Percentiles rank a stretch among this genome's conserved stretches.
phyloP scores from a whole-genome alignment of 176 grass and related monocot genomes.

The Aegilops longissima region DNA sequence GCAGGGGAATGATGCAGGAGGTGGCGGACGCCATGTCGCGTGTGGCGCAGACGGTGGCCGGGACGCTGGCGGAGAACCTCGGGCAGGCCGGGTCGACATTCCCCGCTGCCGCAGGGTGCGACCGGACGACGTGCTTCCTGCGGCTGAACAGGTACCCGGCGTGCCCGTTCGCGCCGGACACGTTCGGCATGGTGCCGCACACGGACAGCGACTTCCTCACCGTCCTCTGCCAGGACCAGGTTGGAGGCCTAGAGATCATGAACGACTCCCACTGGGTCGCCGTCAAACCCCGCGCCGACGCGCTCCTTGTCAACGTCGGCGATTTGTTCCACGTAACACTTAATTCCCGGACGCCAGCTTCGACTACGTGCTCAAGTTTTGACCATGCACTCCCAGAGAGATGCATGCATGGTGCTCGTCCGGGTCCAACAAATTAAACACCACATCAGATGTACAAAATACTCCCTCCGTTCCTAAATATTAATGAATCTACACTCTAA shows the following conservation, averaged over 20 bases:
- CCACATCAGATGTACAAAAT: too few species aligned
- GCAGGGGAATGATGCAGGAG: slow-evolving; percentile 56
- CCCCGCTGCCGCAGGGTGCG: too few species aligned
- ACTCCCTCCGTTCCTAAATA: too few species aligned
- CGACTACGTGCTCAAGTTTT: too few species aligned
- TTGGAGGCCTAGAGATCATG: slow-evolving; percentile 60
- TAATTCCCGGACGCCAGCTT: too few species aligned
- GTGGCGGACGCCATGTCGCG: slow-evolving; percentile 46
- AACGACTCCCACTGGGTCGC: slow-evolving; percentile 54
- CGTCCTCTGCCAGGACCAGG: slow-evolving; percentile 55
- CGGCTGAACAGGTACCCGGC: slow-evolving; percentile 78
- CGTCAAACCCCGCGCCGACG: slow-evolving; percentile 42
- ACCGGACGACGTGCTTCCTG: slow-evolving; percentile 50
- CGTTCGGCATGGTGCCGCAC: slow-evolving; percentile 68
- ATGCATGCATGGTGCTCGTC: too few species aligned
- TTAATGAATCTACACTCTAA: too few species aligned
- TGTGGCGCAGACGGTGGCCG: slow-evolving; percentile 25
- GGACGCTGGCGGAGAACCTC: too few species aligned
- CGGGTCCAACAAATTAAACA: too few species aligned
- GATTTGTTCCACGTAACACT: slow-evolving; percentile 62
- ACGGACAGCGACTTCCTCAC: slow-evolving; percentile 90
- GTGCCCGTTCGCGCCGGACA: slow-evolving; percentile 34
- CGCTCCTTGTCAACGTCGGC: slow-evolving; percentile 82
- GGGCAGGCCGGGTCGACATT: too few species aligned
- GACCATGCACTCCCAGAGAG: too few species aligned